phyloP scores from a whole-genome alignment of 1,139 yeast species.

The Lodderomyces jiufengensis region DNA sequence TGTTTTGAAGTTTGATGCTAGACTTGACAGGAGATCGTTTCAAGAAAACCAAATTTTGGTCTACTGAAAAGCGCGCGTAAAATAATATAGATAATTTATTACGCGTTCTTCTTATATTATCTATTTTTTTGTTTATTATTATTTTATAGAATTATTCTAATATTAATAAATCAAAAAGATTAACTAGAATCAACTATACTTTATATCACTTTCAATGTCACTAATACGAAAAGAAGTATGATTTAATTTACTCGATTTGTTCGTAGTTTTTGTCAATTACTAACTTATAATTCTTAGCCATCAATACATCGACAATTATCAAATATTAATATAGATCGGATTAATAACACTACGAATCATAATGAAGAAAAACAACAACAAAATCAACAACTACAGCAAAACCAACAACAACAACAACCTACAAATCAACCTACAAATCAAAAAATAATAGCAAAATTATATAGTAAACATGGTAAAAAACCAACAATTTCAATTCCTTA shows the following conservation, averaged over 20 bases:
- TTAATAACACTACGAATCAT: neutral
- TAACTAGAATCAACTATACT: neutral
- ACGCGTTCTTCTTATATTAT: no score
- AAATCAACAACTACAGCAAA: neutral
- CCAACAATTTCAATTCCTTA: slow-evolving; percentile 34
- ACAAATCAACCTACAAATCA: neutral
- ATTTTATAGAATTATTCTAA: no score
- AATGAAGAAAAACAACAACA: neutral
- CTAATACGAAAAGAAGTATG: slow-evolving; percentile 3
- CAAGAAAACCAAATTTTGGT: no score
- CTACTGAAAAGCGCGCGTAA: no score
- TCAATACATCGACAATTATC: no score
- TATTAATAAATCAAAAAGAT: no score
- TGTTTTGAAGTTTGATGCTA: no score
- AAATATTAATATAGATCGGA: no score
- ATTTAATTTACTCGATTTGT: neutral
- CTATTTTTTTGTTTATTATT: no score
- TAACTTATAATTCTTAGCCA: neutral
- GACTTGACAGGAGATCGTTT: no score
- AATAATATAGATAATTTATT: no score
- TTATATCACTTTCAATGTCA: slow-evolving; percentile 1
- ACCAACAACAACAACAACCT: slow-evolving; percentile 1
- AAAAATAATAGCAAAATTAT: slow-evolving; percentile 28
- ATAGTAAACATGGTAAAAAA: slow-evolving; percentile 24
- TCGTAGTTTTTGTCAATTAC: neutral